Conservation (phyloP, 768 basidiomycete genomes). For the Fomitopsis serialis region DNA sequence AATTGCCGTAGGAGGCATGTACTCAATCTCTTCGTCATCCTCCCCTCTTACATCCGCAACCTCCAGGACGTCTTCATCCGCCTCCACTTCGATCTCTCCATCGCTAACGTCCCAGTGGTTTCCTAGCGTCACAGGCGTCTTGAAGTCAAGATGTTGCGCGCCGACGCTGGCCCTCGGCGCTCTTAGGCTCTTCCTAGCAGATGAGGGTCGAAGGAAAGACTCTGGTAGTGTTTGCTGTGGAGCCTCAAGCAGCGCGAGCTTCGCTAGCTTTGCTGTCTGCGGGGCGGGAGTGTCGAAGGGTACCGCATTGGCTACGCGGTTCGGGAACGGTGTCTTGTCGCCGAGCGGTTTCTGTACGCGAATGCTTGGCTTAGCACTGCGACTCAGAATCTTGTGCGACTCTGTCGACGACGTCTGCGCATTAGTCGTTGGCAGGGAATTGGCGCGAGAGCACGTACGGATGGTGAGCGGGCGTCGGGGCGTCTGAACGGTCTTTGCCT, state of each 20-base stretch:
- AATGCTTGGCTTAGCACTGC: conserved; percentile 21
- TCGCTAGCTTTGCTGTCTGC: conserved; percentile 28
- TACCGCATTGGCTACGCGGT: conserved; percentile 35
- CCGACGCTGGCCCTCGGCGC: conserved; percentile 41
- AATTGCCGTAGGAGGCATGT: conserved; percentile 48
- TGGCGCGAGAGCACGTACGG: conserved; percentile 15
- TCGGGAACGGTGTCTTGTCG: conserved; percentile 76
- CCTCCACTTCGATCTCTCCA: conserved; percentile 31
- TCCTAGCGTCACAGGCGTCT: conserved; percentile 63
- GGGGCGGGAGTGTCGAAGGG: conserved; percentile 27
- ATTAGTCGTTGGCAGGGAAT: neutral
- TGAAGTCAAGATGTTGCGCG: conserved; percentile 29
- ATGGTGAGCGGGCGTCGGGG: conserved; percentile 27
- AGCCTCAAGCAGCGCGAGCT: conserved; percentile 27
- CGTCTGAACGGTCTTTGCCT: conserved; percentile 32
- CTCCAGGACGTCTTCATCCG: conserved; percentile 20
- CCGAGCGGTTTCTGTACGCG: conserved; percentile 43
- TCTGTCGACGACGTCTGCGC: neutral
- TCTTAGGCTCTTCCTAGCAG: conserved; percentile 58
- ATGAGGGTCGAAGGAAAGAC: conserved; percentile 56
- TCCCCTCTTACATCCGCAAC: conserved; percentile 17
- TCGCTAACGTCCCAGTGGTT: conserved; percentile 78
- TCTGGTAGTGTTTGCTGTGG: conserved; percentile 26
- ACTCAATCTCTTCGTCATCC: conserved; percentile 45
- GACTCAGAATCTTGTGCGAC: neutral